phyloP scores from a whole-genome alignment of 805 yeast genomes.

The Jamesozyma jinghongensis region DNA sequence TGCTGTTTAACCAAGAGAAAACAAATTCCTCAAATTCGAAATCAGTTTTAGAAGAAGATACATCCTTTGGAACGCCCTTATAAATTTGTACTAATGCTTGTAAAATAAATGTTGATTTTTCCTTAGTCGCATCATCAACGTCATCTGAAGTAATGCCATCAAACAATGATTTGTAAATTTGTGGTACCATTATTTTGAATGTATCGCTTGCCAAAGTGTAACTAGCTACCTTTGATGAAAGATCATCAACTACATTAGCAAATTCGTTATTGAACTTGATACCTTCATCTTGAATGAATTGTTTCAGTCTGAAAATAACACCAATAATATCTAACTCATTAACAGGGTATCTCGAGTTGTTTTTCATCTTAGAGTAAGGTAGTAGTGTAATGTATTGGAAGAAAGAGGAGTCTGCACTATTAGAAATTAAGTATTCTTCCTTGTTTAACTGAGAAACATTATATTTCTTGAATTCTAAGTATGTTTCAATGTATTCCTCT shows the following conservation, averaged over 20 bases:
- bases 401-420: conserved; percentile 21
- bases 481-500: conserved; percentile 5
- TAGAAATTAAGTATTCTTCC: conserved; percentile 12
- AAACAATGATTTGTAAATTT: conserved; percentile 6
- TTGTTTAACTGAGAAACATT: conserved; percentile 11
- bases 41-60: too few relatives aligned
- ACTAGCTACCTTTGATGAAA: conserved; percentile 40
- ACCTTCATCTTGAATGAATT: conserved; percentile 23
- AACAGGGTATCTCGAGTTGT: conserved; percentile 33
- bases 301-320: conserved; percentile 33
- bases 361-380: conserved; percentile 24
- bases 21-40: conserved; percentile 5
- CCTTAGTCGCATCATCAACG: neutral
- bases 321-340: conserved; percentile 42
- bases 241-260: conserved; percentile 27
- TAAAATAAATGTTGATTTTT: conserved; percentile 26
- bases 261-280: conserved; percentile 14
- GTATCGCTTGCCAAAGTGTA: conserved; percentile 18
- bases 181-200: conserved; percentile 3
- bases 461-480: conserved; percentile 17
- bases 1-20: conserved; percentile 4
- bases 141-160: neutral
- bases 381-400: conserved; percentile 31
- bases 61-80: conserved; percentile 20
- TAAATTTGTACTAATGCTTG: conserved; percentile 32